Percentiles rank a stretch among this genome's conserved stretches.
Evolutionary conservation across 2,329 filamentous ascomycete genomes (phyloP).

Genomic region (Blastomyces gilchristii): DNA sequence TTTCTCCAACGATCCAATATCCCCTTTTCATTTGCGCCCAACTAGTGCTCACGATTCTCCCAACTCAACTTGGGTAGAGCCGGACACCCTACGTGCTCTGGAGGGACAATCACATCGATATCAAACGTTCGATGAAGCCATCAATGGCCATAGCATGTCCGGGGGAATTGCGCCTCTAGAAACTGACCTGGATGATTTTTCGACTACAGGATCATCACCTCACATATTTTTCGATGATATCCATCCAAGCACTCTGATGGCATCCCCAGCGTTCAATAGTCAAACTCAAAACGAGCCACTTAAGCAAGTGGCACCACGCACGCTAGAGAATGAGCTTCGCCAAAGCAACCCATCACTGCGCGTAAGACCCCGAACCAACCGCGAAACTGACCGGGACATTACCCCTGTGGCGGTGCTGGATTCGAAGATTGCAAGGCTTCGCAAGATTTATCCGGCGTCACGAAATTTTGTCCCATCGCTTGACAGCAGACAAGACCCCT

Average conservation of each 20-base stretch:
- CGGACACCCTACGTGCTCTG: conserved; percentile 26
- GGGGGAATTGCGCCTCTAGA: neutral
- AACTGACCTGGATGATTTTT: neutral
- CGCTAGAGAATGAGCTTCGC: neutral
- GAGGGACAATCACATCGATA: conserved; percentile 22
- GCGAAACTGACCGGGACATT: conserved; percentile 1
- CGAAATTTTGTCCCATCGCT: neutral
- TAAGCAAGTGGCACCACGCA: neutral
- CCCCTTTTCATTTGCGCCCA: conserved; percentile 7
- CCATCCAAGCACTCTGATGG: neutral
- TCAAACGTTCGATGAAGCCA: conserved; percentile 20
- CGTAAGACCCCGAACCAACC: neutral
- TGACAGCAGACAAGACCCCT: neutral
- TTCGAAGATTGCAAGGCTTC: neutral
- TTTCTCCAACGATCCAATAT: neutral
- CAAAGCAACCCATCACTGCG: neutral
- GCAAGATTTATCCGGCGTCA: neutral
- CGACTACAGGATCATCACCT: neutral
- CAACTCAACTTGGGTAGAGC: conserved; percentile 25
- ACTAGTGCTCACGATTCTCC: conserved; percentile 1
- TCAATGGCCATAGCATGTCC: conserved; percentile 10
- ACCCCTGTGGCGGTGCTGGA: neutral
- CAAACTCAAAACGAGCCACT: neutral
- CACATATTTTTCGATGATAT: conserved; percentile 3
- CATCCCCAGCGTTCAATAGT: neutral